These are phyloP conservation scores for Rubia tinctorum DNA, from an alignment of 305 asterid genomes.

Conservation along the genomic window DNA sequence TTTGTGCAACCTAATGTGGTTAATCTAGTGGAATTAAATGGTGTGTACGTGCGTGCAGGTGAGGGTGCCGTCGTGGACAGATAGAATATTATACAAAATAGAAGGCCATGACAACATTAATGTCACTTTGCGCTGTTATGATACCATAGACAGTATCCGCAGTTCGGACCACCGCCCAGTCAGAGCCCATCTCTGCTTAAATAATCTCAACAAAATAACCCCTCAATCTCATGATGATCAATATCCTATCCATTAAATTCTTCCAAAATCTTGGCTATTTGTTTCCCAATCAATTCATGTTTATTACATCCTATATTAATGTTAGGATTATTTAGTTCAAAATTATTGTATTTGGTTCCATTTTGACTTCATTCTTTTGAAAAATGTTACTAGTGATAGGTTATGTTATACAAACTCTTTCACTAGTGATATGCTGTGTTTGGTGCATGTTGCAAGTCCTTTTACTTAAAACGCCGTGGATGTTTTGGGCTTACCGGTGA, in stretches of 20 bases:
- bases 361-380: no score
- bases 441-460: no score
- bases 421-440: no score
- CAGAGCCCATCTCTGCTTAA: constrained; percentile 65
- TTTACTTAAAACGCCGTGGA: no score
- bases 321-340: neutral
- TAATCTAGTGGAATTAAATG: no score
- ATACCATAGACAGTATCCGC: constrained; percentile 42
- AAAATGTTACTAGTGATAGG: no score
- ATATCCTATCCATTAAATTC: neutral
- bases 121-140: constrained; percentile 55
- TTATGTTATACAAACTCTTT: no score
- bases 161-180: constrained; percentile 79
- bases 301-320: neutral
- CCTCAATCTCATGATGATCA: neutral
- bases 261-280: neutral
- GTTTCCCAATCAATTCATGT: neutral
- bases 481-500: no score
- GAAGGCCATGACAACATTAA: constrained; percentile 35
- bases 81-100: constrained; percentile 59
- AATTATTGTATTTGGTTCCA: neutral
- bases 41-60: constrained; percentile 27
- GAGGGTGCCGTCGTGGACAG: constrained; percentile 80
- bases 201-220: constrained; percentile 19
- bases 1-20: no score